A percentile compares a stretch with the other conserved stretches of the same genome.
phyloP scores from a whole-genome alignment of 2,329 filamentous ascomycete species.

The Orbilia blumenaviensis region DNA sequence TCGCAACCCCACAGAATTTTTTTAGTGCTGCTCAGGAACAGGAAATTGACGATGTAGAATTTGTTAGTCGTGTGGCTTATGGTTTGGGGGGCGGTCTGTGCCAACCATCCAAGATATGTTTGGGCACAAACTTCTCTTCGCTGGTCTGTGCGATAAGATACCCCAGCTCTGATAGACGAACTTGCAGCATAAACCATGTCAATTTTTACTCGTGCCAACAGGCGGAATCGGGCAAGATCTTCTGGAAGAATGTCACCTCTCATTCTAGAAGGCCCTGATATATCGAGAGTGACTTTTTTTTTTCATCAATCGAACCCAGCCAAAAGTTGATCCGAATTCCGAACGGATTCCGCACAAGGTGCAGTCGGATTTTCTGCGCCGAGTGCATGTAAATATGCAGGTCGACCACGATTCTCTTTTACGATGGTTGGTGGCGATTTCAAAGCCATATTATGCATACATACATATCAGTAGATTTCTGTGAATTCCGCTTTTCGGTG shows the following conservation, averaged over 20 bases:
- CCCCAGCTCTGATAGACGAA: constrained; percentile 13
- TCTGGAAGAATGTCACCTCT: constrained; percentile 16
- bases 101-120: not conserved
- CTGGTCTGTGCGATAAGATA: constrained; percentile 13
- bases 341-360: not conserved
- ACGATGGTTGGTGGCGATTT: not conserved
- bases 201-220: not conserved
- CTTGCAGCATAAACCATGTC: constrained; percentile 12
- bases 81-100: constrained; percentile 29
- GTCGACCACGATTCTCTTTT: not conserved
- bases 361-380: not conserved
- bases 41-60: constrained; percentile 22
- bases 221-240: not conserved
- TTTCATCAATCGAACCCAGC: not conserved
- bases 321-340: not conserved
- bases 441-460: not conserved
- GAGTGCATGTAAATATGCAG: not conserved
- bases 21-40: constrained; percentile 30
- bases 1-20: constrained; percentile 28
- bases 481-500: not conserved
- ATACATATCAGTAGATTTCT: not conserved
- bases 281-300: not conserved
- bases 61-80: constrained; percentile 33
- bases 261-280: constrained; percentile 14
- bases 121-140: not conserved